Evolutionary conservation across 2,329 filamentous ascomycete species (phyloP), one percentile per base, ranked within the genome.

Genomic region (Lasiodiplodia theobromae): DNA sequence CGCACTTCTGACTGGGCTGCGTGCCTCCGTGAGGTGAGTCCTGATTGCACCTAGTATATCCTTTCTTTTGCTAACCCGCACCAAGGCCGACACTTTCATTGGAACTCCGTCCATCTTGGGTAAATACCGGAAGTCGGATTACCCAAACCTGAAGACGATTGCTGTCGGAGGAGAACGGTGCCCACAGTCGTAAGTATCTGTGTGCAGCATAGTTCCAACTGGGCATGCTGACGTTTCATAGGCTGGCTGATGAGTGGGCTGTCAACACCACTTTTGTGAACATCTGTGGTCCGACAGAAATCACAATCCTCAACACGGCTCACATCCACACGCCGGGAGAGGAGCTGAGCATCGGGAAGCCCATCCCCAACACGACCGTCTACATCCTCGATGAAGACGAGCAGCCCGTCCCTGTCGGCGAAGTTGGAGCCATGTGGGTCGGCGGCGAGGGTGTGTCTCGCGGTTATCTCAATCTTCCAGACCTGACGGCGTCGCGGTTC

Each of bases 221-320:
- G n/a, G 18, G 16, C 3, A 37, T 10, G 52, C 52, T 56, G 52
- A 56, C 52, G 3, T 16, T 56, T 28, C 11, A n/a, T 40, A 79
- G 79, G 54, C 79, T 89, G n/a, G 86, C 86, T 6, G 86, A 88
- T 71, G 77, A 84, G 38, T 88, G 86, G 87, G 83, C 85, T 16
- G 77, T 80, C 3, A 76, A 82, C 23, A n/a, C 57, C 10, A 60
- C 57, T 2, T 60, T 60, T 47, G 57, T 79, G 80, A 89, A 88
- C 76, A 84, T 85, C 71, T 89, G 86, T 72, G 87, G 87, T 2
- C 86, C 87, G 1, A 88, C 87, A 0, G 87, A 89, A 73, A 85
- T 86, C 16, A 88, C 85, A 1, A 87, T 89, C 63, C 81, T 89
- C 66, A 88, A 89, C 74, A 87, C 86, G 5, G 85, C 86, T 76